Percentiles rank a stretch among this genome's conserved stretches.
phyloP scores from a whole-genome alignment of 2,329 filamentous ascomycete genomes.

The Colletotrichum aenigma region DNA sequence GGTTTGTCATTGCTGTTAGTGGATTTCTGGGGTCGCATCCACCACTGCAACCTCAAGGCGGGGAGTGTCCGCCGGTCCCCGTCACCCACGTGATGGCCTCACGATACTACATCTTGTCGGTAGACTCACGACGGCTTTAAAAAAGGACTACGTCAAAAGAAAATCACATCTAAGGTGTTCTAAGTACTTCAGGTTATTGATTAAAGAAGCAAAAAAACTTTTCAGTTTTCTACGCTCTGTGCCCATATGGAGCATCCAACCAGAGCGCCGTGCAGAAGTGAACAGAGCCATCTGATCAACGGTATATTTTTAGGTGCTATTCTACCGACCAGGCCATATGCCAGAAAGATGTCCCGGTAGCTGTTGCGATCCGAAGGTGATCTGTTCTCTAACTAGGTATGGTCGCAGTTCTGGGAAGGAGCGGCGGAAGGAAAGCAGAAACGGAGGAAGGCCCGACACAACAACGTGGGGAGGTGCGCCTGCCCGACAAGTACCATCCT shows the following conservation, averaged over 20 bases:
- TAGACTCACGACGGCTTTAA: fast-evolving
- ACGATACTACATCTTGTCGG: not conserved
- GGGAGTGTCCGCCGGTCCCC: not conserved
- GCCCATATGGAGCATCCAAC: not conserved
- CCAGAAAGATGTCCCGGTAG: not conserved
- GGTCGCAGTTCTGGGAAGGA: not conserved
- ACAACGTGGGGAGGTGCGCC: too few species aligned
- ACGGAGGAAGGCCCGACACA: not conserved
- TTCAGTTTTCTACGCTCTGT: not conserved
- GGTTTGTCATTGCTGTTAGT: not conserved
- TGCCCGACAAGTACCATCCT: fast-evolving
- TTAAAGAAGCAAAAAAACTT: not conserved
- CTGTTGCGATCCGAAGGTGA: not conserved
- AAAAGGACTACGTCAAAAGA: fast-evolving
- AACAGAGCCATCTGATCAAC: not conserved
- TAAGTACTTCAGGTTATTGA: fast-evolving
- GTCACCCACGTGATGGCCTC: not conserved
- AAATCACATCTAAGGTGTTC: not conserved
- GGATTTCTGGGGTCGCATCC: not conserved
- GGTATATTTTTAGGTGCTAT: not conserved
- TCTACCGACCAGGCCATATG: not conserved
- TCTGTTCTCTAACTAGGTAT: not conserved
- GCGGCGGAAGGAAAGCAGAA: not conserved
- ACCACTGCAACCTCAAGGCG: not conserved
- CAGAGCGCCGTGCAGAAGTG: not conserved